phyloP scores from a whole-genome alignment of 192 early-diverging fungal genomes.

The Obelidium mucronatum region DNA sequence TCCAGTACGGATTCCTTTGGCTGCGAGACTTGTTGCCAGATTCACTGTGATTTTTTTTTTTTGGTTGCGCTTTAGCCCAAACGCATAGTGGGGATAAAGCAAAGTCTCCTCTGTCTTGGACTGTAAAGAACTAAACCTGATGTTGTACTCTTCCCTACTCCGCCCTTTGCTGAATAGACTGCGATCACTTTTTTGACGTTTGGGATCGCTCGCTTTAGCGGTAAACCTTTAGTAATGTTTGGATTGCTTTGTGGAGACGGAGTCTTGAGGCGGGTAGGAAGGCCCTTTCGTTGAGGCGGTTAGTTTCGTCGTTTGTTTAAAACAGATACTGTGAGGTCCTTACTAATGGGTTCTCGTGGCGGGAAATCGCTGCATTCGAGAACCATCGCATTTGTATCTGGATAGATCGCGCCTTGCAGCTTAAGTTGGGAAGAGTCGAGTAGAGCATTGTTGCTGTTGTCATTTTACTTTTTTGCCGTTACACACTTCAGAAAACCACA shows the following conservation, averaged over 20 bases:
- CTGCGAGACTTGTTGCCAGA: constrained; percentile 68
- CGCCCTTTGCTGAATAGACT: constrained; percentile 90
- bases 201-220: constrained; percentile 70
- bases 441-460: too few species aligned
- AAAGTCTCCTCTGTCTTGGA: not conserved
- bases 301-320: not conserved
- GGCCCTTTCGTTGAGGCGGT: constrained; percentile 4
- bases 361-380: too few species aligned
- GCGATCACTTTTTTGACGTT: constrained; percentile 79
- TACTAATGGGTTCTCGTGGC: too few species aligned
- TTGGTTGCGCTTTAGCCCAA: too few species aligned
- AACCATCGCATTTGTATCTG: too few species aligned
- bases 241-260: not conserved
- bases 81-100: not conserved
- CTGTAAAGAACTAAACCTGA: constrained; percentile 58
- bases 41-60: too few species aligned
- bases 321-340: too few species aligned
- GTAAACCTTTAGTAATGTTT: constrained; percentile 63
- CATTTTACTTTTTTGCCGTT: too few species aligned
- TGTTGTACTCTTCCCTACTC: constrained; percentile 90
- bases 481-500: too few species aligned
- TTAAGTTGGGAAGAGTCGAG: too few species aligned
- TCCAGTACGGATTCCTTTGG: constrained; percentile 61
- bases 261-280: constrained; percentile 14
- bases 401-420: too few species aligned